A percentile compares a stretch with the other conserved stretches of the same genome.
phyloP scores from a whole-genome alignment of 345 rosid genomes.

The Moringa oleifera region DNA sequence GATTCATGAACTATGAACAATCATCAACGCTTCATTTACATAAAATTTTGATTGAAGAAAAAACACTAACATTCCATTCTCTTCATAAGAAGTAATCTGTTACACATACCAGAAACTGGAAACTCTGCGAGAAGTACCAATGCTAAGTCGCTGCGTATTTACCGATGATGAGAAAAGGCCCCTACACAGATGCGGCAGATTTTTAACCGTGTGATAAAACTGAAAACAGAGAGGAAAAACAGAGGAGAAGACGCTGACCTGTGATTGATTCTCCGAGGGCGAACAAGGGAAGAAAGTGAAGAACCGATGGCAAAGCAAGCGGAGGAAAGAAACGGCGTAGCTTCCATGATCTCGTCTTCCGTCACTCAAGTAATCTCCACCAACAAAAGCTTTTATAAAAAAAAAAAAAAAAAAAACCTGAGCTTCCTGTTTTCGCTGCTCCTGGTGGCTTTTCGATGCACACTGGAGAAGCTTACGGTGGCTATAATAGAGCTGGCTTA shows the following conservation, averaged over 20 bases:
- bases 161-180: slow-evolving; percentile 4
- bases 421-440: too few relatives aligned
- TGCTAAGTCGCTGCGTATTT: slow-evolving; percentile 9
- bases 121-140: slow-evolving; percentile 1
- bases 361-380: too few relatives aligned
- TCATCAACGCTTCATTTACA: neutral
- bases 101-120: slow-evolving; percentile 26
- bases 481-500: neutral
- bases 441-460: too few relatives aligned
- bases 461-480: too few relatives aligned
- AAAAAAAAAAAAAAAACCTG: too few relatives aligned
- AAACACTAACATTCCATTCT: neutral
- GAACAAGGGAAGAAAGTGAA: slow-evolving; percentile 19
- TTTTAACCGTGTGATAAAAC: too few relatives aligned
- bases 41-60: neutral
- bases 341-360: slow-evolving; percentile 25
- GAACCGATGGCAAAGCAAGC: slow-evolving; percentile 13
- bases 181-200: neutral
- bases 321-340: slow-evolving; percentile 24
- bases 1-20: neutral
- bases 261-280: slow-evolving; percentile 10
- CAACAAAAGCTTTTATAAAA: too few relatives aligned
- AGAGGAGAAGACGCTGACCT: slow-evolving; percentile 14
- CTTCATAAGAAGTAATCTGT: neutral
- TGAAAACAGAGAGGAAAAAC: neutral